Evolutionary conservation across 495 filamentous ascomycete genomes (phyloP), one percentile per base, ranked within the genome.

Genomic region (Talaromyces ruber): DNA sequence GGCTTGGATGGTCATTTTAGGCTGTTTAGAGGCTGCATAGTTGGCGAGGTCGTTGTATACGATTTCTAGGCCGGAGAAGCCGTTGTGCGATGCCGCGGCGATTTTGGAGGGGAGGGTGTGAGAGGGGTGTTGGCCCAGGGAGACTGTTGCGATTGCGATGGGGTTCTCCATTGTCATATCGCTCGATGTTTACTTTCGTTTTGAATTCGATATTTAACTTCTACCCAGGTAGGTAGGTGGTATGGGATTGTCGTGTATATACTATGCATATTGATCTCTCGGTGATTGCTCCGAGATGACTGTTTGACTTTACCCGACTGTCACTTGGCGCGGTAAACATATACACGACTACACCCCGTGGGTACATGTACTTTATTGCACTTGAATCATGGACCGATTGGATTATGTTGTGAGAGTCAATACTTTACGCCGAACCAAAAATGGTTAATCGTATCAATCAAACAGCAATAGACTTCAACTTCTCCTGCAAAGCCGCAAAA

Each of bases 1-100:
- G 6, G 72, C 71, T 43, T 82, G 61, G 16, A 87, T 78, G 45
- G 81, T 74, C 4, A 73, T 4, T 3, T 72, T 63, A 1, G 52
- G 25, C 2, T 4, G 8, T 3, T 71, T 60, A 0, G 28, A 16
- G 24, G 63, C 52, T 21, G 85, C 82, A 50, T 85, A 69, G 59
- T 79, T 73, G 54, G 81, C 71, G 14, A 92, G 77, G 68, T 93
- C 88, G 67, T 86, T 85, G 68, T 85, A 85, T 72, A 89, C 89
- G 34, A 91, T 75, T 68, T 92, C 89, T 61, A 92, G 79, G 29
- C 83, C 88, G 50, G 77, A 68, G 68, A 84, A 84, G 12, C 86
- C 86, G 62, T 86, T 74, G 47, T 79, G 69, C 6, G 80, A 72
- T 6, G 89, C 86, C 62, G 80, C 79, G 45, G 78, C 75, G 57